These are phyloP conservation scores for Penicillium manginii DNA, from an alignment of 495 filamentous ascomycete genomes.

Conservation along the genomic window DNA sequence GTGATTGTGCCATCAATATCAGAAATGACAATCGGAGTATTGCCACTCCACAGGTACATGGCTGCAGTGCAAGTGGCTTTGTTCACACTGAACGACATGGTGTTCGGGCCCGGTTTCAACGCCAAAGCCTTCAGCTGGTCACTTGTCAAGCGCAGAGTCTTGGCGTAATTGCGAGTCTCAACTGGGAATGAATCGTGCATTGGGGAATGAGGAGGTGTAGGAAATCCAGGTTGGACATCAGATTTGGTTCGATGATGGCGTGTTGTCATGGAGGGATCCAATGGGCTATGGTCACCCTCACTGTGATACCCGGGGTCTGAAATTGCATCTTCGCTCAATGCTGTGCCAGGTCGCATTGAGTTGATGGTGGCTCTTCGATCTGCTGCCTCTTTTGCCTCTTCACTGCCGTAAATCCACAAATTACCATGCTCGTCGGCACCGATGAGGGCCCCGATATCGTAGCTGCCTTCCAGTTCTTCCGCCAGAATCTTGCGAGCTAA, in stretches of 20 bases:
- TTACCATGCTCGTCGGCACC: slow-evolving; percentile 95
- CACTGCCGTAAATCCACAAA: slow-evolving; percentile 97
- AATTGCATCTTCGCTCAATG: slow-evolving; percentile 74
- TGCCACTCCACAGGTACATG: slow-evolving; percentile 92
- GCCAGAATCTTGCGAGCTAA: slow-evolving; percentile 94
- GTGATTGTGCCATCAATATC: slow-evolving; percentile 99
- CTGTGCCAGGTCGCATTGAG: slow-evolving; percentile 54
- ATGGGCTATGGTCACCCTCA: slow-evolving; percentile 62
- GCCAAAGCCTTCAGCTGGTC: slow-evolving; percentile 90
- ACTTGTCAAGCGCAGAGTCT: slow-evolving; percentile 94
- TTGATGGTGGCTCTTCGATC: slow-evolving; percentile 55
- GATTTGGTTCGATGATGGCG: slow-evolving; percentile 65
- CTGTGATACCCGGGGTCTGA: slow-evolving; percentile 96
- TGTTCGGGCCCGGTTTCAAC: slow-evolving; percentile 81
- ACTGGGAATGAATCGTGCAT: slow-evolving; percentile 54
- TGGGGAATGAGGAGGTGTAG: slow-evolving; percentile 80
- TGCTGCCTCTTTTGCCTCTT: slow-evolving; percentile 87
- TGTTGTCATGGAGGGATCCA: slow-evolving; percentile 35
- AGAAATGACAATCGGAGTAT: slow-evolving; percentile 92
- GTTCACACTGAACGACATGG: slow-evolving; percentile 96
- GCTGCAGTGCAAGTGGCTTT: slow-evolving; percentile 85
- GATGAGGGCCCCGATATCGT: slow-evolving; percentile 94
- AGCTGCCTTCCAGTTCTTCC: slow-evolving; percentile 91
- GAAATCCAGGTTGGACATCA: slow-evolving; percentile 68
- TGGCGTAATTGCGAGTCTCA: slow-evolving; percentile 88